These are phyloP conservation scores for Pythium guiyangense DNA, from an alignment of 352 stramenopile species.

Conservation along the genomic window DNA sequence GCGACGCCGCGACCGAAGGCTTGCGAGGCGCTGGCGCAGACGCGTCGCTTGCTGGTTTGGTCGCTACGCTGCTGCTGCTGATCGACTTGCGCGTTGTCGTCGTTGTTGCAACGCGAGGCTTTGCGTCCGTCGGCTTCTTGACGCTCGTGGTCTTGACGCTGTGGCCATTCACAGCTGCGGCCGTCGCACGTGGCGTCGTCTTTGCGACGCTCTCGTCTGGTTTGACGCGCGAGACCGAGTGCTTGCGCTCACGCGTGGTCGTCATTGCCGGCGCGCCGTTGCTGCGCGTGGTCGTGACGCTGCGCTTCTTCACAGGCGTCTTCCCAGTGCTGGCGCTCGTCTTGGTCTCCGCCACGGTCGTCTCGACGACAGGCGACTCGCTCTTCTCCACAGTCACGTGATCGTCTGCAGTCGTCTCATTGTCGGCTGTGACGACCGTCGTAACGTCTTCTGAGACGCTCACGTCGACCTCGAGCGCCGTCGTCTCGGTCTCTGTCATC, in stretches of 20 bases:
- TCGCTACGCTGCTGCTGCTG: neutral
- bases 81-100: constrained; percentile 1
- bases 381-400: too few relatives aligned
- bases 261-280: too few relatives aligned
- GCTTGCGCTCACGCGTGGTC: neutral
- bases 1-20: constrained; percentile 7
- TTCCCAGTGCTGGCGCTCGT: too few relatives aligned
- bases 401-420: too few relatives aligned
- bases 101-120: constrained; percentile 1
- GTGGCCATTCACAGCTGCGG: neutral
- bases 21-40: constrained; percentile 1
- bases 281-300: too few relatives aligned
- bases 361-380: too few relatives aligned
- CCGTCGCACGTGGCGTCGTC: neutral
- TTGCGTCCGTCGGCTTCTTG: constrained; percentile 10
- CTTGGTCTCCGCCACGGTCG: too few relatives aligned
- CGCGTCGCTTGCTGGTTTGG: constrained; percentile 1
- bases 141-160: neutral
- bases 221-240: neutral
- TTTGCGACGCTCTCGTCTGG: too few relatives aligned
- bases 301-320: neutral
- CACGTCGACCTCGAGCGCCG: too few relatives aligned
- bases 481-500: too few relatives aligned
- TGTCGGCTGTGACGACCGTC: too few relatives aligned
- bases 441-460: too few relatives aligned